Base-by-base conservation (phyloP, 2,329 filamentous ascomycete genomes). In the Apiospora kogelbergensis region DNA sequence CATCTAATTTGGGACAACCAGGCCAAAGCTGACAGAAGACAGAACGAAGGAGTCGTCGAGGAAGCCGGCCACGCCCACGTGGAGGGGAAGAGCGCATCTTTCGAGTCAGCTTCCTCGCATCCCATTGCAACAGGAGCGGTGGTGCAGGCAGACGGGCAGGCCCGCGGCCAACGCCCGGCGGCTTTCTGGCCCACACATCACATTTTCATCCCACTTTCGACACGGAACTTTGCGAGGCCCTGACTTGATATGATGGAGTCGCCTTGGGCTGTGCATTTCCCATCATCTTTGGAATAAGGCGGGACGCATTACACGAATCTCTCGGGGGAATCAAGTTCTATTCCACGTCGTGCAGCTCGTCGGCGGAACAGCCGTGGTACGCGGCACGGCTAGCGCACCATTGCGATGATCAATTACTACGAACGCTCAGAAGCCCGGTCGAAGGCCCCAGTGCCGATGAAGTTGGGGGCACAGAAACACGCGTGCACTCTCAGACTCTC, bases 371-470 rank as follows among this genome's bases (percentile, higher is more conserved):
- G 46, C 48, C 48, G 48, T 57, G 48, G 48, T 57, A 57, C 48
- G 48, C 53, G 53, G 26, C 30, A 5, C 30, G 17, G 30, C 7
- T 60, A 60, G 53, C 30, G 53, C 30, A 37, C 53, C 30, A 6
- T 37, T 20, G 53, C 53, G 53, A 60, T 60, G 53, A 60, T 60
- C 53, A n/a, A 60, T 60, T 60, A 37, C 53, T n/a, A n/a, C n/a
- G 53, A 37, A 60, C 37, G 53, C 53, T 10, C 20, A 60, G 30
- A 37, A 60, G 53, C 26, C 53, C 30, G 53, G n/a, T 33, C 17
- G 53, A 60, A 60, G 42, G 26, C 30, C 17, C 53, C 53, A 60
- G 53, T 60, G 30, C 53, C 53, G 53, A 60, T 37, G 53, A 60
- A 37, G 53, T 37, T 60, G 30, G 53, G 53, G 30, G 20, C 53